Base-by-base conservation (phyloP, 2,329 filamentous ascomycete genomes). In the Metarhizium anisopliae region DNA sequence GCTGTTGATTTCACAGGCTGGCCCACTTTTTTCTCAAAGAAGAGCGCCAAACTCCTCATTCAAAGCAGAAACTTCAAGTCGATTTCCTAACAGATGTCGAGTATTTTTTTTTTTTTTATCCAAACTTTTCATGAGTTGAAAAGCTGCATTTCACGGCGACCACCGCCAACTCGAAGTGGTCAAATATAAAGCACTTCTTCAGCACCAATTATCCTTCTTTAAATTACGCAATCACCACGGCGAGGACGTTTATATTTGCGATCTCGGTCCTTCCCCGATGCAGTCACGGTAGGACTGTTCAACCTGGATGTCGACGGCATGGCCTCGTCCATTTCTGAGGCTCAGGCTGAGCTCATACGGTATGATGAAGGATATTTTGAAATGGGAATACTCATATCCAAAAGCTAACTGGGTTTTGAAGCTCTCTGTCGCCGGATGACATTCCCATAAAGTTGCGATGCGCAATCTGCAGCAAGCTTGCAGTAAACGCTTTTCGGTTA, bases 381-480 rank as follows among this genome's bases (percentile, higher is more conserved):
- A 2, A 16, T 30, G 6, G 7, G 7, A 8, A 14, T 8, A 49
- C 4, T 18, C 10, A 18, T 18, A 10, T n/a, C 25, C 1, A 6
- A 2, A 16, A 49, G n/a, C 53, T 55, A 18, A 67, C 51, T 43
- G 2, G 2, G 45, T 16, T n/a, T 30, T 8, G 20, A 20, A 95
- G 90, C 70, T 86, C 88, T 52, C 79, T 96, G 58, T 77, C 83
- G 20, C 83, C 87, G 61, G 89, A 93, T 64, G 90, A 94, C 59
- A 91, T 96, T 56, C 94, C 94, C n/a, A 90, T 92, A 66, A 96
- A 96, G 78, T 81, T 99, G 60, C 88, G 92, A 72, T 99, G 94
- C 77, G 90, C 90, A 53, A 89, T 90, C 63, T 99, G 94, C 74
- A 94, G 88, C 74, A 91, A 89, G 70, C 79, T 97, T 57, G 92